These are phyloP conservation scores for Solanum paucissectum DNA, from an alignment of 257 asterid genomes.

Conservation along the genomic window DNA sequence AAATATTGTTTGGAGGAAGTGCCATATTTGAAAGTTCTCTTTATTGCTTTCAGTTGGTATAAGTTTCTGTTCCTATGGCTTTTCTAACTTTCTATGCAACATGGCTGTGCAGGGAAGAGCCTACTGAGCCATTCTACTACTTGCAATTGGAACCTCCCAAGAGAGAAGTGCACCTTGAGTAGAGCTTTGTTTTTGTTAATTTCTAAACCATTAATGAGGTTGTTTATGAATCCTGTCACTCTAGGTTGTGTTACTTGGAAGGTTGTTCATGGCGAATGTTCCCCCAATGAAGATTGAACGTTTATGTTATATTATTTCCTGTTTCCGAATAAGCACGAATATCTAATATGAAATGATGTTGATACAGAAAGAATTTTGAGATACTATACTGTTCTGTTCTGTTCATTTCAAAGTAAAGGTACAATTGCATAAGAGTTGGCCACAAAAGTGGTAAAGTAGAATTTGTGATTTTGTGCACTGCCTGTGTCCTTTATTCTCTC, in stretches of 20 bases:
- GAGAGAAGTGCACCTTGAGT: slow-evolving; percentile 50
- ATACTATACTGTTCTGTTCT: not conserved
- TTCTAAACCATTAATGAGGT: not conserved
- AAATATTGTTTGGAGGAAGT: not conserved
- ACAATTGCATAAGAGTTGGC: not conserved
- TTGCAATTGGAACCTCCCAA: slow-evolving; percentile 84
- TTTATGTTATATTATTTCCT: not conserved
- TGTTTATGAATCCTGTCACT: not conserved
- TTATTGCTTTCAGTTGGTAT: not conserved
- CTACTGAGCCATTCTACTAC: slow-evolving; percentile 76
- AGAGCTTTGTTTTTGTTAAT: not conserved
- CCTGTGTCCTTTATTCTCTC: not conserved
- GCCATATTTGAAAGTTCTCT: not conserved
- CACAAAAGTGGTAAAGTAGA: not conserved
- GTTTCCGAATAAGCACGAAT: not conserved
- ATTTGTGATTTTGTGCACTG: not conserved
- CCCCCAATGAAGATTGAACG: not conserved
- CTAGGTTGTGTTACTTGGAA: not conserved
- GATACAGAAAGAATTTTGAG: not conserved
- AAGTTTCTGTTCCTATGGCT: not conserved
- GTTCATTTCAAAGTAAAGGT: not conserved
- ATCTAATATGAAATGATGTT: not conserved
- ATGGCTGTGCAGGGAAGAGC: slow-evolving; percentile 77
- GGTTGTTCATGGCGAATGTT: not conserved
- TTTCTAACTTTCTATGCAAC: not conserved